Percentiles rank a stretch among this genome's conserved stretches.
phyloP scores from a whole-genome alignment of 192 early-diverging fungal species.

The Backusella tarrabulga region DNA sequence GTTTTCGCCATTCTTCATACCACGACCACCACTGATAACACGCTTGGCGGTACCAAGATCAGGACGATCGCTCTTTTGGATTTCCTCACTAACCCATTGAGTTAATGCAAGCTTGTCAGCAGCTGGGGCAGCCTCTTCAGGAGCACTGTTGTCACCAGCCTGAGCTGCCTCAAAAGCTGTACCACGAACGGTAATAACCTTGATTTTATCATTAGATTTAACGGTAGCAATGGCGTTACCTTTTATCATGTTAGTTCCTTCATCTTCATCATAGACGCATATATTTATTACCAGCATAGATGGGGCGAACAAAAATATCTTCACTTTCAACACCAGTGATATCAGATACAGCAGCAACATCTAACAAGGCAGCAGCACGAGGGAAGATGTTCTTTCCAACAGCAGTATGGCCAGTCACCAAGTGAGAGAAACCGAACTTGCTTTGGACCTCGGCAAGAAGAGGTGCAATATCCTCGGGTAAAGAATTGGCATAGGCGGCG shows the following conservation, averaged over 20 bases:
- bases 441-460: constrained; percentile 72
- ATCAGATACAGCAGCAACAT: constrained; percentile 93
- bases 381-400: constrained; percentile 95
- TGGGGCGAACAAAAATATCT: constrained; percentile 93
- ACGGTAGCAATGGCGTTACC: constrained; percentile 97
- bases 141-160: constrained; percentile 50
- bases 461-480: constrained; percentile 81
- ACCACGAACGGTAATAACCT: constrained; percentile 87
- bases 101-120: constrained; percentile 55
- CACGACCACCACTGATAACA: constrained; percentile 93
- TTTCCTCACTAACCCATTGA: constrained; percentile 87
- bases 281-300: constrained; percentile 82
- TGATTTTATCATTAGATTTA: constrained; percentile 83
- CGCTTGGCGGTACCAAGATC: constrained; percentile 85
- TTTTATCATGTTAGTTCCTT: constrained; percentile 19
- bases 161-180: constrained; percentile 80
- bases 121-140: constrained; percentile 65
- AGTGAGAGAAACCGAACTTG: constrained; percentile 73
- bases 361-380: constrained; percentile 87
- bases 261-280: not conserved
- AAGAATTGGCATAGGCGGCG: constrained; percentile 69
- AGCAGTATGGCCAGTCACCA: constrained; percentile 84
- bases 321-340: constrained; percentile 74
- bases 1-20: constrained; percentile 94
- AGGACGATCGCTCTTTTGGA: constrained; percentile 93